Evolutionary conservation across 2,329 filamentous ascomycete species (phyloP).

Genomic region (Sclerotinia nivalis): DNA sequence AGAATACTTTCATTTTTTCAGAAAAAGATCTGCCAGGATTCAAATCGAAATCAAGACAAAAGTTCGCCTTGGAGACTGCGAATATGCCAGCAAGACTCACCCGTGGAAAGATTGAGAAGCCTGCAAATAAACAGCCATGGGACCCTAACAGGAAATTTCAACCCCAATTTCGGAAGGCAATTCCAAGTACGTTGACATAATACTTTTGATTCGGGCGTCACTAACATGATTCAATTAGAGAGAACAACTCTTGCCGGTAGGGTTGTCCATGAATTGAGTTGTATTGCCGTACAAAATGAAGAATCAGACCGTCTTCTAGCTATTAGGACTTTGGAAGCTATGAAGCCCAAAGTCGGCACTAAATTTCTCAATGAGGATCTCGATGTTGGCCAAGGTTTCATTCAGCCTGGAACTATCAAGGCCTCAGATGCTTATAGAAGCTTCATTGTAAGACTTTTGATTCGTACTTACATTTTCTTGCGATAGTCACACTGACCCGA

Average conservation of each 20-base stretch:
- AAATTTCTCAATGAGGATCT: constrained; percentile 42
- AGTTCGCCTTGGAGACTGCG: constrained; percentile 56
- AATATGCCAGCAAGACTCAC: constrained; percentile 59
- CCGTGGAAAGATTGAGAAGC: constrained; percentile 48
- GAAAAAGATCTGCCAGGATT: constrained; percentile 89
- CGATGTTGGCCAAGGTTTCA: constrained; percentile 46
- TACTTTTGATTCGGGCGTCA: not conserved
- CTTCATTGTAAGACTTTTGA: constrained; percentile 59
- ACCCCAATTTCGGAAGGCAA: constrained; percentile 68
- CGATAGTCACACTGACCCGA: constrained; percentile 18
- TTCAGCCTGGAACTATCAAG: constrained; percentile 57
- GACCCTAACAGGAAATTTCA: constrained; percentile 55
- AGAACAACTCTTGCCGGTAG: constrained; percentile 74
- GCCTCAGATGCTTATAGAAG: constrained; percentile 47
- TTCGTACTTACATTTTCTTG: not conserved
- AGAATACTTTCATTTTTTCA: constrained; percentile 88
- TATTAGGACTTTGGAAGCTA: constrained; percentile 57
- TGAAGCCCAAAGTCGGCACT: constrained; percentile 60
- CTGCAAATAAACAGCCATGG: constrained; percentile 45
- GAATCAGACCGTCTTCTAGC: constrained; percentile 66
- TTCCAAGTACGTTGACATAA: constrained; percentile 60
- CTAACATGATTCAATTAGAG: constrained; percentile 51
- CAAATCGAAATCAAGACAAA: constrained; percentile 57
- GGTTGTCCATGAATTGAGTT: constrained; percentile 74
- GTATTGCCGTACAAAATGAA: constrained; percentile 69